Percentiles rank a stretch among this genome's conserved stretches.
These are phyloP conservation scores for Sabuloglossum arenarium DNA, from an alignment of 495 filamentous ascomycete species.

Conservation along the genomic window DNA sequence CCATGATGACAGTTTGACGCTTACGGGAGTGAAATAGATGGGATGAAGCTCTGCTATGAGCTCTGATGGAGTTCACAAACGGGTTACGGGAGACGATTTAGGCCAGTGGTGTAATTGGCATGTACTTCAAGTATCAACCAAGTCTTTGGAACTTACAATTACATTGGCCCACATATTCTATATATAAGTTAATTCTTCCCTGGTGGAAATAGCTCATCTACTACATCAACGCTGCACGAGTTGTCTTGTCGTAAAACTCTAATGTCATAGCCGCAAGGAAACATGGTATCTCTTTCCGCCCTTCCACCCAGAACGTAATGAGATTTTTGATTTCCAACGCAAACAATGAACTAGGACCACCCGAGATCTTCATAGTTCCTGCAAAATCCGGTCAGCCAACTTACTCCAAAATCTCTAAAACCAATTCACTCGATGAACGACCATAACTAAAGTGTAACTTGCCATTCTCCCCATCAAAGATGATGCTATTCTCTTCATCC, in stretches of 20 bases:
- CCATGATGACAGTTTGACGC: slow-evolving; percentile 27
- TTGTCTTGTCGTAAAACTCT: slow-evolving; percentile 77
- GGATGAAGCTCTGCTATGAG: background rate
- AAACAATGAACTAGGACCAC: slow-evolving; percentile 71
- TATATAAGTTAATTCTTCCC: background rate
- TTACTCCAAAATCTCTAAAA: background rate
- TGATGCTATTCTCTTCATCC: slow-evolving; percentile 61
- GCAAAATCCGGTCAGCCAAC: slow-evolving; percentile 4
- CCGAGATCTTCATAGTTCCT: slow-evolving; percentile 91
- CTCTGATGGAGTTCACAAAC: background rate
- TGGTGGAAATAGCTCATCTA: background rate
- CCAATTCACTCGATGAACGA: background rate
- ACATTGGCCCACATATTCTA: background rate
- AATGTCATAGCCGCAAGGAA: slow-evolving; percentile 76
- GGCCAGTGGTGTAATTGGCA: background rate
- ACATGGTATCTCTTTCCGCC: slow-evolving; percentile 74
- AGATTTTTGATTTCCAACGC: slow-evolving; percentile 61
- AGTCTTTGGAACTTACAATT: background rate
- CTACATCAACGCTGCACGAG: slow-evolving; percentile 27
- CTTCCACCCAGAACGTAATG: slow-evolving; percentile 86
- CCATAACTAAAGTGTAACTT: background rate
- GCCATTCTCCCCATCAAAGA: slow-evolving; percentile 85
- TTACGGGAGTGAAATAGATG: background rate
- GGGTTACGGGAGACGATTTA: background rate
- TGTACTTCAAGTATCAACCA: too few relatives aligned